Conservation (phyloP, 257 asterid species). For the Linderniella brevidens region DNA sequence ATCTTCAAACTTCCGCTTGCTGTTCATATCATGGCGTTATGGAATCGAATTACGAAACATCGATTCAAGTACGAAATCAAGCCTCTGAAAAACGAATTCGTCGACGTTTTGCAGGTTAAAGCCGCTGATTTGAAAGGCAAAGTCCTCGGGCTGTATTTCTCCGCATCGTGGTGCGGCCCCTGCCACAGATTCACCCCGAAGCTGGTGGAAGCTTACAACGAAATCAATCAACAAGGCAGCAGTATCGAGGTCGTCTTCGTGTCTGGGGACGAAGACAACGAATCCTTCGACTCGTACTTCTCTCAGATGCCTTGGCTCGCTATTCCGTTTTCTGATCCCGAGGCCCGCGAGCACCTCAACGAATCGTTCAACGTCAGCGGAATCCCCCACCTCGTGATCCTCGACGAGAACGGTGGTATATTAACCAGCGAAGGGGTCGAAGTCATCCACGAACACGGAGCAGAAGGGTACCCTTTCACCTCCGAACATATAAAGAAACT, state of each 20-base stretch:
- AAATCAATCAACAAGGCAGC: slow-evolving; percentile 24
- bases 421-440: slow-evolving; percentile 35
- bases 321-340: slow-evolving; percentile 64
- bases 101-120: slow-evolving; percentile 29
- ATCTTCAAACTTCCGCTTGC: too few relatives aligned
- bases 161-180: slow-evolving; percentile 96
- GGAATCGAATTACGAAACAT: too few relatives aligned
- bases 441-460: slow-evolving; percentile 39
- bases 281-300: slow-evolving; percentile 48
- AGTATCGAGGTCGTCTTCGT: slow-evolving; percentile 57
- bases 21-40: too few relatives aligned
- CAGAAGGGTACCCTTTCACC: slow-evolving; percentile 64
- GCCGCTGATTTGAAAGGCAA: slow-evolving; percentile 37
- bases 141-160: slow-evolving; percentile 59
- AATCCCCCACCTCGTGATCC: slow-evolving; percentile 63
- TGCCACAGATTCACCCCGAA: slow-evolving; percentile 63
- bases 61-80: too few relatives aligned
- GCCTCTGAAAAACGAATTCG: too few relatives aligned
- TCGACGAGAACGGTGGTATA: slow-evolving; percentile 42
- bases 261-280: slow-evolving; percentile 44
- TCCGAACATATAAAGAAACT: slow-evolving; percentile 24
- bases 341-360: slow-evolving; percentile 28
- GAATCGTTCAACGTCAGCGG: slow-evolving; percentile 39
- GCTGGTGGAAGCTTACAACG: slow-evolving; percentile 49
- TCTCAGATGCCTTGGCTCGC: slow-evolving; percentile 93